Conservation (phyloP, 2,329 filamentous ascomycete genomes). For the Boeremia lycopersici region DNA sequence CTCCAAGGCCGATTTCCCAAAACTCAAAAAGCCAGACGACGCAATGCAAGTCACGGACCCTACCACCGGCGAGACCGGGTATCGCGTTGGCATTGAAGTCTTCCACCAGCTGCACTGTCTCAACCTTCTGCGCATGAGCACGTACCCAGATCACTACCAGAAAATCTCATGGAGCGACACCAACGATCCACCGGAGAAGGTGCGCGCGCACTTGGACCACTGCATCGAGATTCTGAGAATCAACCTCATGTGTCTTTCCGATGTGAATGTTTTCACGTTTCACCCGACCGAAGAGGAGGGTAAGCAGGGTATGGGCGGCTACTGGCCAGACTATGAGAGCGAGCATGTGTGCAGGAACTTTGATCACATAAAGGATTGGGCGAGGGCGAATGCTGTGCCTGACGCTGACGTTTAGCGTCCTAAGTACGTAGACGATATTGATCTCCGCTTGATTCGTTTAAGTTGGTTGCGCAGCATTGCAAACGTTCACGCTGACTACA, state of each 20-base stretch:
- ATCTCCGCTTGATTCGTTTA: not conserved
- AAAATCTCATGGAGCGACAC: slow-evolving; percentile 36
- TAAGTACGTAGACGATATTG: not conserved
- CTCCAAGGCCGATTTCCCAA: slow-evolving; percentile 58
- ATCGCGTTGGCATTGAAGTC: slow-evolving; percentile 64
- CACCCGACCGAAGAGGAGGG: slow-evolving; percentile 24
- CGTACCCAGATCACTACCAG: slow-evolving; percentile 42
- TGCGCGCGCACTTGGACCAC: slow-evolving; percentile 39
- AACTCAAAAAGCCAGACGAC: slow-evolving; percentile 58
- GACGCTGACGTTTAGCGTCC: slow-evolving; percentile 24
- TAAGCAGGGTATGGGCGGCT: slow-evolving; percentile 24
- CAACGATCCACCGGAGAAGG: slow-evolving; percentile 37
- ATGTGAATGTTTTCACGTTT: slow-evolving; percentile 46
- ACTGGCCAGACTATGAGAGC: slow-evolving; percentile 41
- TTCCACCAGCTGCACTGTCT: slow-evolving; percentile 57
- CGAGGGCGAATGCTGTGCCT: slow-evolving; percentile 41
- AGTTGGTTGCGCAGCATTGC: too few relatives aligned
- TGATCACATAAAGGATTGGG: slow-evolving; percentile 42
- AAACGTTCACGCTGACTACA: too few relatives aligned
- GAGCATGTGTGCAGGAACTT: slow-evolving; percentile 44
- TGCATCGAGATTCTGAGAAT: slow-evolving; percentile 47
- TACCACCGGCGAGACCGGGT: slow-evolving; percentile 62
- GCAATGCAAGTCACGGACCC: slow-evolving; percentile 63
- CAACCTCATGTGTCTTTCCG: slow-evolving; percentile 45
- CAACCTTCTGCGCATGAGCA: slow-evolving; percentile 44